Evolutionary conservation across 805 yeast species (phyloP).

Genomic region (Yarrowia sp.): DNA sequence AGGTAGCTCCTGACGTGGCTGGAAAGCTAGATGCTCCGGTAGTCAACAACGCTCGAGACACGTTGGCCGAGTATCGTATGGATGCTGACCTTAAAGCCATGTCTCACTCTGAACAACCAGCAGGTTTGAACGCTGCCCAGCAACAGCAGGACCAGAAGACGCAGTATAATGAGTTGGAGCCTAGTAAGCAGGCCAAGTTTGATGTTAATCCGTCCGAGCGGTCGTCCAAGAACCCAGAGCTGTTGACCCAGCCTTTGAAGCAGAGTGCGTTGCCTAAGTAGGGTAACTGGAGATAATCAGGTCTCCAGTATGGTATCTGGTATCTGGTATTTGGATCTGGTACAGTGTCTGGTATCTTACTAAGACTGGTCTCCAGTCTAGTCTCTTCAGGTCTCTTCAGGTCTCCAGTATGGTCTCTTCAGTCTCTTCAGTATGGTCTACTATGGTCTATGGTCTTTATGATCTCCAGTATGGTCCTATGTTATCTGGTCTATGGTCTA

Average conservation of each 20-base stretch:
- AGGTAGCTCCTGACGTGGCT: not conserved
- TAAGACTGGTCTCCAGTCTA: too few relatives aligned
- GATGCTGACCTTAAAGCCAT: not conserved
- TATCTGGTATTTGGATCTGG: too few relatives aligned
- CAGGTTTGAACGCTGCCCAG: not conserved
- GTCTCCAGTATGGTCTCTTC: too few relatives aligned
- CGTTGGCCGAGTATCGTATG: not conserved
- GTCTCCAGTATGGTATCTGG: too few relatives aligned
- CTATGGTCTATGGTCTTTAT: too few relatives aligned
- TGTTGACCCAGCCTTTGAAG: slow-evolving; percentile 1
- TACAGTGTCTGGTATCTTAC: too few relatives aligned
- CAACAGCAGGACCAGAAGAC: not conserved
- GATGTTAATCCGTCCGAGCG: not conserved
- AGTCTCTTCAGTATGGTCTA: too few relatives aligned
- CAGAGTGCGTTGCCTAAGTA: slow-evolving; percentile 1
- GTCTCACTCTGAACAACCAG: not conserved
- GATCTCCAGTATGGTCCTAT: too few relatives aligned
- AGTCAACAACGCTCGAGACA: not conserved
- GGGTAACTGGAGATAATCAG: too few relatives aligned
- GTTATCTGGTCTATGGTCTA: too few relatives aligned
- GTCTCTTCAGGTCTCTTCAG: too few relatives aligned
- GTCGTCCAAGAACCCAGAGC: not conserved
- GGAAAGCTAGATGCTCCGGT: not conserved
- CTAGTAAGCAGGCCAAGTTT: not conserved
- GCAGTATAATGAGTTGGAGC: not conserved